Evolutionary conservation across 1,139 yeast species (phyloP).

Genomic region (Blastobotrys capitulatus): DNA sequence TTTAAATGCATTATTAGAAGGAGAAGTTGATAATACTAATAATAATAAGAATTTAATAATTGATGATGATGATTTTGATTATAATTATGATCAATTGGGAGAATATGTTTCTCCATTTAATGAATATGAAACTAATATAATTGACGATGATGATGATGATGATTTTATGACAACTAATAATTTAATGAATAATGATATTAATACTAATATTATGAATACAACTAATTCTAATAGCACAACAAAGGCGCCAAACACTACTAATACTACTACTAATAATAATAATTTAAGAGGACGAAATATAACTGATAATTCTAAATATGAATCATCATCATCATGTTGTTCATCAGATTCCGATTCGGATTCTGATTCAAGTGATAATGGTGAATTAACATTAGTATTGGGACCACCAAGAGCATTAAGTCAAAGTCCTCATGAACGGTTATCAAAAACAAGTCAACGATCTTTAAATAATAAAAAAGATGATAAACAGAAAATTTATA

Average conservation of each 20-base stretch:
- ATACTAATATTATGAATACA: neutral
- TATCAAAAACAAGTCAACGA: neutral
- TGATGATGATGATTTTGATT: conserved; percentile 1
- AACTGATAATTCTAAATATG: too few species aligned
- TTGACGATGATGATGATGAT: conserved; percentile 1
- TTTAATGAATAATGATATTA: neutral
- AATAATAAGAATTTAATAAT: neutral
- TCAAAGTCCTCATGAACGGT: conserved; percentile 4
- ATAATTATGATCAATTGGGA: neutral
- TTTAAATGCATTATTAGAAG: conserved; percentile 22
- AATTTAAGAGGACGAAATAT: neutral
- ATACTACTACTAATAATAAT: neutral
- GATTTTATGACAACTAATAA: neutral
- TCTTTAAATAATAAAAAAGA: too few species aligned
- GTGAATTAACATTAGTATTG: conserved; percentile 50
- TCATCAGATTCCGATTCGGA: too few species aligned
- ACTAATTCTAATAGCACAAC: neutral
- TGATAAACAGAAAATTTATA: neutral
- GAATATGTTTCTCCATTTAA: neutral
- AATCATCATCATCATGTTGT: neutral
- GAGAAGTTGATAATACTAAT: conserved; percentile 1
- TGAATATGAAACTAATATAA: neutral
- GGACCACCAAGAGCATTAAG: conserved; percentile 27
- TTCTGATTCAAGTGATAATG: conserved; percentile 42
- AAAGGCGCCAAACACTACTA: neutral